Evolutionary conservation across 164 flowering plant species (phyloP), one percentile per base, ranked within the genome.

Genomic region (Vitis rupestris): DNA sequence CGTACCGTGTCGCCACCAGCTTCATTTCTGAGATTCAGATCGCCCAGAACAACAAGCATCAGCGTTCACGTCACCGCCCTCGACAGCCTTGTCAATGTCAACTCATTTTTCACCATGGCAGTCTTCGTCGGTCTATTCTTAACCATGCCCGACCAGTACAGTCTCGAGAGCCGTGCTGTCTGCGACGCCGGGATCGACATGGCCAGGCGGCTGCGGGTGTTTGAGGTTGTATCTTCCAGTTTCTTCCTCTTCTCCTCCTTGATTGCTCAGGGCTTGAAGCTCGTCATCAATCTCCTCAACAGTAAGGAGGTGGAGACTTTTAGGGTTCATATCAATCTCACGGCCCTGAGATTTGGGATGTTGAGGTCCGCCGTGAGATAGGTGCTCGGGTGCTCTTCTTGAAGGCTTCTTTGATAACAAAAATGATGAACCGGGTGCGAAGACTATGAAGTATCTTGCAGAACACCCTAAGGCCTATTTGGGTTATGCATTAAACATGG

Each of bases 71-170:
- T 88, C 44, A 84, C 83, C 8, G 88, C 90, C 52, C 78, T 86
- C 30, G 86, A 88, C 63, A 88, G 92, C 16, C 80, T 86, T 3
- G 90, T 86, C 16, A 87, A 84, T 53, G 91, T 87, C 30, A 88
- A 88, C 81, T 88, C 92, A 31, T 87, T 88, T 57, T 88, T 88
- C 82, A 86, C 90, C 10, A 73, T 86, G 37, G 90, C 90, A 15
- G 84, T 86, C 53, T 88, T 88, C 70, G 86, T 88, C 30, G 90
- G 88, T 1, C 79, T 88, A 10, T 86, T 90, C 9, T 71, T 86
- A 4, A 72, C 86, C 4, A 73, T 82, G 5, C 82, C 82, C 3
- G 73, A 71, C 49, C 90, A 84, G 70, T 79, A 59, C 37, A 80
- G 84, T 74, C 80, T 81, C 47, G 77, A 76, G 59, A 60, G 64